phyloP scores from a whole-genome alignment of 768 basidiomycete genomes.

The Kwoniella shandongensis region DNA sequence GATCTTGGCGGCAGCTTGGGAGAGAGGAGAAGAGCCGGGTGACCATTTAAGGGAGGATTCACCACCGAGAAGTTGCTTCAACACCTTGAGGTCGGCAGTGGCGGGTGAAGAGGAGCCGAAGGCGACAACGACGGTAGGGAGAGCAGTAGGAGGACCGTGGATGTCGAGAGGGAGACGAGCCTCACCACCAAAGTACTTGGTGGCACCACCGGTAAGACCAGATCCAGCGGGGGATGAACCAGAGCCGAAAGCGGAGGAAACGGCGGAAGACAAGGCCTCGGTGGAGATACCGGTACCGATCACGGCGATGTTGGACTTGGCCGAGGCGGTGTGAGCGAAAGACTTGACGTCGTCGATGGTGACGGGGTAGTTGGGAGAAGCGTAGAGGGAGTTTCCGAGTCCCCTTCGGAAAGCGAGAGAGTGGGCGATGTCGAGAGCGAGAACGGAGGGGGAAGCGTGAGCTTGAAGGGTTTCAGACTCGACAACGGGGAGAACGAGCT shows the following conservation, averaged over 20 bases:
- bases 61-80: slow-evolving; percentile 77
- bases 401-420: slow-evolving; percentile 88
- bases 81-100: slow-evolving; percentile 68
- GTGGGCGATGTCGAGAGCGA: slow-evolving; percentile 85
- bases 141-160: slow-evolving; percentile 58
- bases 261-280: slow-evolving; percentile 65
- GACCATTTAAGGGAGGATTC: slow-evolving; percentile 84
- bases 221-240: slow-evolving; percentile 54
- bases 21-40: slow-evolving; percentile 67
- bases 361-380: slow-evolving; percentile 64
- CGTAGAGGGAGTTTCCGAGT: slow-evolving; percentile 86
- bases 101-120: slow-evolving; percentile 71
- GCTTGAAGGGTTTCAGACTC: slow-evolving; percentile 69
- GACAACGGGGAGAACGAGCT: slow-evolving; percentile 62
- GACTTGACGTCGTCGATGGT: slow-evolving; percentile 62
- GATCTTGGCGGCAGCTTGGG: slow-evolving; percentile 61
- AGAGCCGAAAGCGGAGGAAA: slow-evolving; percentile 67
- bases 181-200: slow-evolving; percentile 81
- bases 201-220: slow-evolving; percentile 51
- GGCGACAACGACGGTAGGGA: slow-evolving; percentile 77
- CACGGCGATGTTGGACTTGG: slow-evolving; percentile 76
- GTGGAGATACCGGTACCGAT: slow-evolving; percentile 83
- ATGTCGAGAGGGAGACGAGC: slow-evolving; percentile 63
- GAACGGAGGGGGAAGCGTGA: slow-evolving; percentile 62
- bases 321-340: slow-evolving; percentile 72